A percentile compares a stretch with the other conserved stretches of the same genome.
These are phyloP conservation scores for Corymbia calophylla DNA, from an alignment of 441 rosid species.

Conservation along the genomic window DNA sequence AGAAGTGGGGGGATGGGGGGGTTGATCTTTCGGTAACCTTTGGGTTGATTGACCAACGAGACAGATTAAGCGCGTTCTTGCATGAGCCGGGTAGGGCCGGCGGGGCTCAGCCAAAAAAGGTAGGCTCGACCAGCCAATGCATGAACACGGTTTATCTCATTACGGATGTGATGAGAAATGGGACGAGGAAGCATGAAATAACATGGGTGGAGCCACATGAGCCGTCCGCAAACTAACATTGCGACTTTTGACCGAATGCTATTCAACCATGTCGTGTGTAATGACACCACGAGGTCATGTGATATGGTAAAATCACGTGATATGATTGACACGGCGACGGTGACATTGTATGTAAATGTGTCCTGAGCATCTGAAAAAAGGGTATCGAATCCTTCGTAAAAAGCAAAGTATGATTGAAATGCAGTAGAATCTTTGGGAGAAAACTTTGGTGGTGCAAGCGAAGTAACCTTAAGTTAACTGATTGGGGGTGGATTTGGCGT, in stretches of 20 bases:
- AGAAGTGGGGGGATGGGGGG: not conserved
- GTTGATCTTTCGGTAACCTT: not conserved
- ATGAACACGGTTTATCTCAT: not conserved
- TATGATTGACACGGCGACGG: not conserved
- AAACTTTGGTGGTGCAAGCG: not conserved
- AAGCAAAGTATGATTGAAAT: not conserved
- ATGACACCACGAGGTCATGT: not conserved
- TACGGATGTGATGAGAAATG: not conserved
- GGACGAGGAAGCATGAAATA: not conserved
- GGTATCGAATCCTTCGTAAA: not conserved
- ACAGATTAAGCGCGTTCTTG: not conserved
- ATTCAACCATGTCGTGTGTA: not conserved
- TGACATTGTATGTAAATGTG: not conserved
- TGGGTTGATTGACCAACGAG: not conserved
- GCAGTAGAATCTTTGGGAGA: not conserved
- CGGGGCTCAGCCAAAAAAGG: not conserved
- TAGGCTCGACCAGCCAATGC: not conserved
- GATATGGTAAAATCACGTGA: not conserved
- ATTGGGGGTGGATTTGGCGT: not conserved
- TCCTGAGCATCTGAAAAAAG: rapidly evolving
- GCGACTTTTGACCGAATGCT: not conserved
- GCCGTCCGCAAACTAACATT: not conserved
- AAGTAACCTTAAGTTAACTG: not conserved
- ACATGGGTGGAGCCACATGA: not conserved
- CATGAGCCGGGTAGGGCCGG: not conserved